These are phyloP conservation scores for Colletotrichum liriopes DNA, from an alignment of 2,329 filamentous ascomycete species.

Conservation along the genomic window DNA sequence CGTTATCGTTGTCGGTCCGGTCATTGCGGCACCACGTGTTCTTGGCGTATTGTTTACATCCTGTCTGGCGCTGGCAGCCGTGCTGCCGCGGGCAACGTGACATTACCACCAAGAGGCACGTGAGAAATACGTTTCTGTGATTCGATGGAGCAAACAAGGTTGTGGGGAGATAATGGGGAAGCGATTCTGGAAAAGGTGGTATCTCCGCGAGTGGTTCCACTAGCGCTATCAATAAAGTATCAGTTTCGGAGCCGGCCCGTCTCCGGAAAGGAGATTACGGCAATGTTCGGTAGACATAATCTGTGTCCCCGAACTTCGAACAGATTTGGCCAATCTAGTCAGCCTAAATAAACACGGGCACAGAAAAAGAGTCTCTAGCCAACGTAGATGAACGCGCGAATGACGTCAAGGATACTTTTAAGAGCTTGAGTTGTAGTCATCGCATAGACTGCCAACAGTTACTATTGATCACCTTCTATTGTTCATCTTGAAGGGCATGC, in stretches of 20 bases:
- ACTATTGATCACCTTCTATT: too few relatives aligned
- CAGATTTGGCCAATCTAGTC: neutral
- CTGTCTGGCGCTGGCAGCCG: neutral
- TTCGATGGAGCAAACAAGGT: conserved; percentile 5
- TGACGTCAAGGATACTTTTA: neutral
- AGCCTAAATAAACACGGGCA: neutral
- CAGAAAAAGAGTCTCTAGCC: neutral
- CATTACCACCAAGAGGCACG: conserved; percentile 17
- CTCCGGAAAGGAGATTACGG: neutral
- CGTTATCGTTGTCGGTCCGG: neutral
- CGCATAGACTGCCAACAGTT: neutral
- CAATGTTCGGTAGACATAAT: neutral
- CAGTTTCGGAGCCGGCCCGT: neutral
- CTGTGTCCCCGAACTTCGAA: neutral
- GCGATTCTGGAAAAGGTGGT: conserved; percentile 17
- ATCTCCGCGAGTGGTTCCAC: conserved; percentile 16
- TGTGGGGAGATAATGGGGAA: conserved; percentile 22
- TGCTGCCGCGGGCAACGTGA: conserved; percentile 10
- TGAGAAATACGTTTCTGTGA: conserved; percentile 24
- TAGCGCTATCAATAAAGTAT: conserved; percentile 12
- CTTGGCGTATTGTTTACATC: conserved; percentile 11
- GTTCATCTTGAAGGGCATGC: neutral
- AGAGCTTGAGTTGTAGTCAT: neutral
- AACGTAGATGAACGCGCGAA: neutral
- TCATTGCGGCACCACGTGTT: conserved; percentile 27